These are phyloP conservation scores for Evansstolkia leycettana DNA, from an alignment of 495 filamentous ascomycete genomes.

Conservation along the genomic window DNA sequence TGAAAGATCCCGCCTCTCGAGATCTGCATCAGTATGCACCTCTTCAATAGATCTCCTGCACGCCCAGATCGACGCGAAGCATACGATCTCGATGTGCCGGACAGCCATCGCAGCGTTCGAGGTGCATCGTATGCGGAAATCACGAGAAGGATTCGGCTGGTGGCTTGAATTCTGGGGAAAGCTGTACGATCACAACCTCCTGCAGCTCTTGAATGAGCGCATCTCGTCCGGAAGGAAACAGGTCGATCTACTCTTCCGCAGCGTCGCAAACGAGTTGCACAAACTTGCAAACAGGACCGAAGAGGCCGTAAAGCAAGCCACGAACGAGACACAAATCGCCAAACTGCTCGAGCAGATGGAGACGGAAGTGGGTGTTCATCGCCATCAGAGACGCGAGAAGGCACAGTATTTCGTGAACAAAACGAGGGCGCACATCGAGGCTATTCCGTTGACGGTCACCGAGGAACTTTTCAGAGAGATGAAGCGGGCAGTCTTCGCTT, in stretches of 20 bases:
- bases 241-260: constrained; percentile 11
- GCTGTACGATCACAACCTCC: constrained; percentile 9
- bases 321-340: constrained; percentile 9
- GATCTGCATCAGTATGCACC: neutral
- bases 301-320: constrained; percentile 3
- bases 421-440: constrained; percentile 10
- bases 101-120: constrained; percentile 13
- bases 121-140: constrained; percentile 13
- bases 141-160: constrained; percentile 10
- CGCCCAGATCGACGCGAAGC: constrained; percentile 7
- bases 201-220: constrained; percentile 2
- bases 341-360: constrained; percentile 13
- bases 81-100: constrained; percentile 12
- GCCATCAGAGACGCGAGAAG: constrained; percentile 9
- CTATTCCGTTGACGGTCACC: constrained; percentile 12
- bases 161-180: constrained; percentile 15
- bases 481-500: constrained; percentile 15
- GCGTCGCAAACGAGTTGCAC: constrained; percentile 11
- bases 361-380: constrained; percentile 8
- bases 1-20: neutral
- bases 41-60: neutral
- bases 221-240: constrained; percentile 5
- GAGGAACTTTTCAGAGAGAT: constrained; percentile 13
- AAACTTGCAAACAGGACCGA: constrained; percentile 8
- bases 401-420: constrained; percentile 8